These are phyloP conservation scores for Zangia roseola DNA, from an alignment of 768 basidiomycete species.

Conservation along the genomic window DNA sequence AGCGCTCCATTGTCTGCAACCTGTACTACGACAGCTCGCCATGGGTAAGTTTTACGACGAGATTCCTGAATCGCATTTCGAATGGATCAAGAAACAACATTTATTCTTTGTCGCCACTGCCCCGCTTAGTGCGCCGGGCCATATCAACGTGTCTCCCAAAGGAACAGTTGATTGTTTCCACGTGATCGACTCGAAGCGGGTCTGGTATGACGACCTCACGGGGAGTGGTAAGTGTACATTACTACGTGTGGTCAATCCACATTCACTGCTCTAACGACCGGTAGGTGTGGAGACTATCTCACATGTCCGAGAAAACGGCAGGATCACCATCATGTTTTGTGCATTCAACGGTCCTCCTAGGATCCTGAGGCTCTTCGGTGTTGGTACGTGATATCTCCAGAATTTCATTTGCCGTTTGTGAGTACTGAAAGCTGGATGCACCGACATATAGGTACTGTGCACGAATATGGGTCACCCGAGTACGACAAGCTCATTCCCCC, in stretches of 20 bases:
- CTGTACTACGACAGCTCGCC: background rate
- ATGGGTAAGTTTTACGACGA: constrained; percentile 63
- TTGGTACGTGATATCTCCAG: constrained; percentile 36
- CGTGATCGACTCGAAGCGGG: constrained; percentile 48
- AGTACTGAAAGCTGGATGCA: too few relatives aligned
- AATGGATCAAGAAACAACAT: constrained; percentile 62
- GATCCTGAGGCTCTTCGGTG: constrained; percentile 57
- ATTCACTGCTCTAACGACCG: background rate
- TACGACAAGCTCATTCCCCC: constrained; percentile 53
- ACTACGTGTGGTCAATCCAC: background rate
- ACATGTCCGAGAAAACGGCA: constrained; percentile 60
- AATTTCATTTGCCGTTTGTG: background rate
- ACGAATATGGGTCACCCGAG: constrained; percentile 63
- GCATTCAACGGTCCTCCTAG: constrained; percentile 63
- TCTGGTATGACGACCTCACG: constrained; percentile 74
- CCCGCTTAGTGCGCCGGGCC: constrained; percentile 54
- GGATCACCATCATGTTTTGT: constrained; percentile 61
- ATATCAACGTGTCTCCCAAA: constrained; percentile 70
- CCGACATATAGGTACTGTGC: constrained; percentile 44
- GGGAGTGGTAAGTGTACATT: constrained; percentile 52
- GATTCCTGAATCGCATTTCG: constrained; percentile 51
- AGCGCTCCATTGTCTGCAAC: too few relatives aligned
- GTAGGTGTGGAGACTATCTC: constrained; percentile 61
- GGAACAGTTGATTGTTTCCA: constrained; percentile 65
- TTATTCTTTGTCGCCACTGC: constrained; percentile 74